A percentile compares a stretch with the other conserved stretches of the same genome.
Conservation (phyloP, 164 flowering plant genomes). For the Vitis amurensis region DNA sequence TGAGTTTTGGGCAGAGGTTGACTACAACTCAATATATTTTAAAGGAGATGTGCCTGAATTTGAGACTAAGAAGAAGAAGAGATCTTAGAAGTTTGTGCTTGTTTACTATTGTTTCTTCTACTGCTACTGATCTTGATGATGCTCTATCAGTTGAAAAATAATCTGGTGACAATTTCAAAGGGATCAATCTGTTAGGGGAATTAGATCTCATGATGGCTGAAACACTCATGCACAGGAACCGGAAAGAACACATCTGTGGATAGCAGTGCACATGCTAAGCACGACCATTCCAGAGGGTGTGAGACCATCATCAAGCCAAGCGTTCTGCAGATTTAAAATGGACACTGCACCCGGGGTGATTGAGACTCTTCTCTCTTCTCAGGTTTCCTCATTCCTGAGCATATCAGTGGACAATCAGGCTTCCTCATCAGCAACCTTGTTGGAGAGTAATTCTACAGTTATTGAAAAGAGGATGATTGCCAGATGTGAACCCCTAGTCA, state of each 20-base stretch:
- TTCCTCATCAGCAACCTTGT: too few species aligned
- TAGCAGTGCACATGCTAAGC: conserved; percentile 47
- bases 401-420: too few species aligned
- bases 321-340: too few species aligned
- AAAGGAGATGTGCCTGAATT: conserved; percentile 28
- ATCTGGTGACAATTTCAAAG: conserved; percentile 48
- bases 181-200: conserved; percentile 49
- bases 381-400: too few species aligned
- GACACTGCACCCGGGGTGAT: too few species aligned
- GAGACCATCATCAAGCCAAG: too few species aligned
- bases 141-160: conserved; percentile 78
- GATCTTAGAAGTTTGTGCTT: conserved; percentile 78
- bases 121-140: conserved; percentile 91
- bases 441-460: too few species aligned
- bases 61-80: conserved; percentile 32
- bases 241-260: conserved; percentile 70
- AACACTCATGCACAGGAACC: conserved; percentile 79
- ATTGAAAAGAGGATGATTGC: too few species aligned
- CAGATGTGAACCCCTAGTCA: too few species aligned
- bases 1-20: too few species aligned
- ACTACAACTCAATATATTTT: too few species aligned
- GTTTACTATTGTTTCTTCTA: conserved; percentile 85
- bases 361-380: too few species aligned
- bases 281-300: conserved; percentile 58
- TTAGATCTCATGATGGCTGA: conserved; percentile 77